Percentiles rank a stretch among this genome's conserved stretches.
Conservation (phyloP, 2,329 filamentous ascomycete genomes). For the Alternaria sp. region DNA sequence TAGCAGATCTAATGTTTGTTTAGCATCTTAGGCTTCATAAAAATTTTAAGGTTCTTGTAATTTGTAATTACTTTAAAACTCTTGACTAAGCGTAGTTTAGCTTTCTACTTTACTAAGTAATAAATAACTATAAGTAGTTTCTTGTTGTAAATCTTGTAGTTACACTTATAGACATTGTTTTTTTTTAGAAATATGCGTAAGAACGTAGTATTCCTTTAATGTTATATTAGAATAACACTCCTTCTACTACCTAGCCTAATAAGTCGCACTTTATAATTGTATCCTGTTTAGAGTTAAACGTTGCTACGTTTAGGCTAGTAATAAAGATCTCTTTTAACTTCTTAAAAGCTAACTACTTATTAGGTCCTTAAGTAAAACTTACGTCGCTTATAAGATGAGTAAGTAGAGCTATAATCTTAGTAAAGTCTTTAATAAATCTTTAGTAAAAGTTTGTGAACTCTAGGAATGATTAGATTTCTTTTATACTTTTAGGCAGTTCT, state of each 20-base stretch:
- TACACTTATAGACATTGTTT: neutral
- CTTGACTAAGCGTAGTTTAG: conserved; percentile 13
- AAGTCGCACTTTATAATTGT: neutral
- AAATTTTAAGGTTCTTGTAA: conserved; percentile 43
- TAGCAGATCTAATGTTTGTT: conserved; percentile 38
- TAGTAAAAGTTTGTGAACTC: neutral
- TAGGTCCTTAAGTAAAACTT: neutral
- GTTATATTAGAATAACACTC: neutral
- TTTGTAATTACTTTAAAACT: conserved; percentile 39
- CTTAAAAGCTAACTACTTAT: neutral
- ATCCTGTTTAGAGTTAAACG: neutral
- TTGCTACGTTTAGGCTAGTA: neutral
- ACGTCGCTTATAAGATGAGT: neutral
- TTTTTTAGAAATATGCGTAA: neutral
- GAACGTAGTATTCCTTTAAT: neutral
- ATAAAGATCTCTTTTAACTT: neutral
- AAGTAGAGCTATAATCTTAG: too few relatives aligned
- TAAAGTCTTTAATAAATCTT: too few relatives aligned
- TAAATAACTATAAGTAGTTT: conserved; percentile 49
- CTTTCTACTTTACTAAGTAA: conserved; percentile 36
- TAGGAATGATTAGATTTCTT: too few relatives aligned
- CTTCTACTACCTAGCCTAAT: neutral
- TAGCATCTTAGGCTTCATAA: conserved; percentile 37
- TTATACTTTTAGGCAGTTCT: too few relatives aligned
- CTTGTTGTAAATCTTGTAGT: conserved; percentile 45